Evolutionary conservation across 192 early-diverging fungal genomes (phyloP).

Genomic region (Linnemannia elongata): DNA sequence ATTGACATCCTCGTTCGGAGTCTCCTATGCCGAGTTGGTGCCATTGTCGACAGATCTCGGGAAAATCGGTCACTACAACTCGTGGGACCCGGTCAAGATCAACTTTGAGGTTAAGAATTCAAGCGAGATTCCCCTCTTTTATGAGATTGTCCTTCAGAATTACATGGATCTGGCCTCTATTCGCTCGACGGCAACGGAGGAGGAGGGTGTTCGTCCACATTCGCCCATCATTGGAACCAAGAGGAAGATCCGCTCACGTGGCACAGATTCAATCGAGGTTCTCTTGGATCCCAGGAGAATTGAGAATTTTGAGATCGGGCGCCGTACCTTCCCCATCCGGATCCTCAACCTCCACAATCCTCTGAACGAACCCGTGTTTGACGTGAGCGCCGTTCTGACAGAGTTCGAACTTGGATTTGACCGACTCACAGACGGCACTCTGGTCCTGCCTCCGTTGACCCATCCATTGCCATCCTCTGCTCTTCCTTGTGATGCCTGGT

Average conservation of each 20-base stretch:
- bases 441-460: constrained; percentile 79
- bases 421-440: constrained; percentile 71
- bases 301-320: constrained; percentile 63
- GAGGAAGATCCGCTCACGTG: constrained; percentile 40
- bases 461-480: constrained; percentile 72
- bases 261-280: constrained; percentile 65
- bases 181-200: constrained; percentile 4
- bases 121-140: constrained; percentile 73
- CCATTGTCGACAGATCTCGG: constrained; percentile 76
- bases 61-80: constrained; percentile 82
- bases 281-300: constrained; percentile 75
- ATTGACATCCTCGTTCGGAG: constrained; percentile 70
- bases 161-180: constrained; percentile 60
- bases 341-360: constrained; percentile 79
- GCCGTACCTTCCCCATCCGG: constrained; percentile 61
- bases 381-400: constrained; percentile 71
- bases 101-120: constrained; percentile 74
- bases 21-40: constrained; percentile 63
- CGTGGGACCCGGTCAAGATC: constrained; percentile 74
- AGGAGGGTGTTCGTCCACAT: neutral
- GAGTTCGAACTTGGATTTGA: constrained; percentile 83
- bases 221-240: constrained; percentile 20
- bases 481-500: constrained; percentile 86
- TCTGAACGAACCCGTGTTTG: constrained; percentile 65
- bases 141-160: constrained; percentile 64